Conservation (phyloP, 345 rosid genomes). For the Populus alba region DNA sequence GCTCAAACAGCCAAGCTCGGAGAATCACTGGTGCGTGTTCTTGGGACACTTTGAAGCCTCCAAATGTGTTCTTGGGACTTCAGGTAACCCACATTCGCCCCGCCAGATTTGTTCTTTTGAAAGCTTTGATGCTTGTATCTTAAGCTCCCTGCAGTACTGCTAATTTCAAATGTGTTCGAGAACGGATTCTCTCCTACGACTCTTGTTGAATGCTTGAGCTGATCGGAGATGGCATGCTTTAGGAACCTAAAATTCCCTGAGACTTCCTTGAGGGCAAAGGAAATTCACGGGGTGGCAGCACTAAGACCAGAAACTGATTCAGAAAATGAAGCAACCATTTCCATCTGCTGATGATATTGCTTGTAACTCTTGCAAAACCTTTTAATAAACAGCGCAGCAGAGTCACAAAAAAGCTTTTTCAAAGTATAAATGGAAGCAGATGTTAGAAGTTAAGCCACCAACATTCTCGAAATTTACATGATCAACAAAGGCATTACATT, state of each 20-base stretch:
- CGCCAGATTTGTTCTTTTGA: too few species aligned
- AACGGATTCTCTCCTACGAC: conserved; percentile 38
- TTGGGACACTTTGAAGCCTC: conserved; percentile 66
- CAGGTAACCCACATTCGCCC: conserved; percentile 9
- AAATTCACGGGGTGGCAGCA: conserved; percentile 49
- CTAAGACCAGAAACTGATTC: conserved; percentile 61
- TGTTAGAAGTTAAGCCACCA: not conserved
- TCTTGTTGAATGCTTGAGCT: conserved; percentile 35
- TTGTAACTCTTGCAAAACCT: conserved; percentile 54
- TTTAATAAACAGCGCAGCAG: conserved; percentile 8
- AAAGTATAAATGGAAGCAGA: not conserved
- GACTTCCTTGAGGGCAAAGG: conserved; percentile 43
- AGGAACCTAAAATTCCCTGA: conserved; percentile 10
- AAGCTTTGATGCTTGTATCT: too few species aligned
- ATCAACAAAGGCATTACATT: too few species aligned
- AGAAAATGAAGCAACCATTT: conserved; percentile 64
- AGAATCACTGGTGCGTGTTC: conserved; percentile 59
- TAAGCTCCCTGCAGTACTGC: too few species aligned
- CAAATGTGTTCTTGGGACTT: conserved; percentile 55
- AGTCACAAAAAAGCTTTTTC: not conserved
- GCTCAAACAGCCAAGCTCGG: conserved; percentile 66
- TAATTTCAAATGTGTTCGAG: conserved; percentile 14
- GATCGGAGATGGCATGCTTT: conserved; percentile 34
- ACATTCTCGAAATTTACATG: too few species aligned
- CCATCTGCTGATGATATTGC: conserved; percentile 61